phyloP scores from a whole-genome alignment of 2,329 filamentous ascomycete species.

The Trichoderma sp. region DNA sequence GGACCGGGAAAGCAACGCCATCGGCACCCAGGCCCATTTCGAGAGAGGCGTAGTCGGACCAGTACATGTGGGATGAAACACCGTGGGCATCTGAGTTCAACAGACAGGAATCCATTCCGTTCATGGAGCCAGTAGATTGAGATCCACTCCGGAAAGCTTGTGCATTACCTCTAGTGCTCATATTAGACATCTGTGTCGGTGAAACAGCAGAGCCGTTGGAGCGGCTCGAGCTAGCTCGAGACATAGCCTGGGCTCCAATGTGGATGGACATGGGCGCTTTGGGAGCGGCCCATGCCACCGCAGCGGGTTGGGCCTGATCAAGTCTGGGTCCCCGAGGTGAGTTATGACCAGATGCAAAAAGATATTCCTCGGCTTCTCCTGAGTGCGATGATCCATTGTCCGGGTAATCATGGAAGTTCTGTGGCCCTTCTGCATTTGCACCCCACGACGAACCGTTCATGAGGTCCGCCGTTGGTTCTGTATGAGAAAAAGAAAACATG shows the following conservation, averaged over 20 bases:
- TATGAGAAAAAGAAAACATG: conserved; percentile 63
- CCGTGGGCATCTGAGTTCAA: conserved; percentile 54
- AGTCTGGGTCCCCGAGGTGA: conserved; percentile 55
- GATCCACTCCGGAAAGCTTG: conserved; percentile 49
- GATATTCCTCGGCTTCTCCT: conserved; percentile 60
- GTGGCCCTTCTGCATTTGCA: conserved; percentile 60
- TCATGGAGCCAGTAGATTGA: conserved; percentile 45
- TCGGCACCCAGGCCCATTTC: conserved; percentile 49
- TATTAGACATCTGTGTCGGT: conserved; percentile 54
- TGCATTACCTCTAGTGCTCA: conserved; percentile 58
- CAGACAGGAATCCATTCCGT: conserved; percentile 57
- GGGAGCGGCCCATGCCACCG: conserved; percentile 54
- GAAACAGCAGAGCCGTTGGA: conserved; percentile 52
- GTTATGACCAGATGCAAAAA: conserved; percentile 59
- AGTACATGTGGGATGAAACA: conserved; percentile 56
- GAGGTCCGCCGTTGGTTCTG: conserved; percentile 62
- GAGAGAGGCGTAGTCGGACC: conserved; percentile 50
- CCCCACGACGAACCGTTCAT: conserved; percentile 60
- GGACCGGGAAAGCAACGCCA: conserved; percentile 48
- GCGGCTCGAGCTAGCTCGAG: conserved; percentile 45
- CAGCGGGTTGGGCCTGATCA: conserved; percentile 52
- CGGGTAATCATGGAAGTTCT: conserved; percentile 61
- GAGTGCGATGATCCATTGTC: conserved; percentile 54
- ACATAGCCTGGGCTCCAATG: conserved; percentile 46
- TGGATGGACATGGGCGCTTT: conserved; percentile 41